Evolutionary conservation across 805 yeast species (phyloP).

Genomic region (Metschnikowia proteae): DNA sequence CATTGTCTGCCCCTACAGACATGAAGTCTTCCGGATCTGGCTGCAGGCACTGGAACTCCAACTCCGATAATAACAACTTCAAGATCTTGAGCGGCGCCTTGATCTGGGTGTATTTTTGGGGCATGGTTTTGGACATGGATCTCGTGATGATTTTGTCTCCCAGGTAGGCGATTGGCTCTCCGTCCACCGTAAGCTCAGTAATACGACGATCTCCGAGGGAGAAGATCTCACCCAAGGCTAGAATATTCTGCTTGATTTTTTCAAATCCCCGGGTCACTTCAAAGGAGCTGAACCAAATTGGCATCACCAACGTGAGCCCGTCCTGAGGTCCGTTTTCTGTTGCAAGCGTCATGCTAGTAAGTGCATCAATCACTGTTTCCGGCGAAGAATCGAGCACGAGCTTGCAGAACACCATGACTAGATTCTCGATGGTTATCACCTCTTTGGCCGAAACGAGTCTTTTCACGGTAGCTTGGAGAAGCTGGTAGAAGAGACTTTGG

Average conservation of each 20-base stretch:
- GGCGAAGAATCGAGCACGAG: constrained; percentile 59
- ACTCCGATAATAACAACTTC: constrained; percentile 65
- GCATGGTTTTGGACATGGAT: constrained; percentile 70
- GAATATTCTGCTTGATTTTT: constrained; percentile 60
- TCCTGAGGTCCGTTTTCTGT: constrained; percentile 22
- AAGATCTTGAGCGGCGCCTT: constrained; percentile 70
- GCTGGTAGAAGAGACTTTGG: constrained; percentile 44
- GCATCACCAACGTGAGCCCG: constrained; percentile 57
- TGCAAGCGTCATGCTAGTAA: constrained; percentile 36
- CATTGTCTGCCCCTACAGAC: constrained; percentile 22
- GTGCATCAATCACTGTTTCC: constrained; percentile 56
- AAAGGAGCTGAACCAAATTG: constrained; percentile 81
- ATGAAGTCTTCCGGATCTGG: constrained; percentile 40
- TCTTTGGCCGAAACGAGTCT: constrained; percentile 66
- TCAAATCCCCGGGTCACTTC: constrained; percentile 77
- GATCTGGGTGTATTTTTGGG: constrained; percentile 58
- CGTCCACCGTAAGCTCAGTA: constrained; percentile 57
- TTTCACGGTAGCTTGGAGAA: constrained; percentile 69
- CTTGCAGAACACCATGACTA: constrained; percentile 71
- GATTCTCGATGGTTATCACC: constrained; percentile 70
- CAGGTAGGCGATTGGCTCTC: constrained; percentile 64
- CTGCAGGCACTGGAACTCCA: constrained; percentile 58
- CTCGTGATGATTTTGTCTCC: constrained; percentile 75
- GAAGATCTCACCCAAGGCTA: constrained; percentile 68
- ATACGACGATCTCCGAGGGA: constrained; percentile 54